phyloP scores from a whole-genome alignment of 2,329 filamentous ascomycete species.

The Nigrospora sphaerica region DNA sequence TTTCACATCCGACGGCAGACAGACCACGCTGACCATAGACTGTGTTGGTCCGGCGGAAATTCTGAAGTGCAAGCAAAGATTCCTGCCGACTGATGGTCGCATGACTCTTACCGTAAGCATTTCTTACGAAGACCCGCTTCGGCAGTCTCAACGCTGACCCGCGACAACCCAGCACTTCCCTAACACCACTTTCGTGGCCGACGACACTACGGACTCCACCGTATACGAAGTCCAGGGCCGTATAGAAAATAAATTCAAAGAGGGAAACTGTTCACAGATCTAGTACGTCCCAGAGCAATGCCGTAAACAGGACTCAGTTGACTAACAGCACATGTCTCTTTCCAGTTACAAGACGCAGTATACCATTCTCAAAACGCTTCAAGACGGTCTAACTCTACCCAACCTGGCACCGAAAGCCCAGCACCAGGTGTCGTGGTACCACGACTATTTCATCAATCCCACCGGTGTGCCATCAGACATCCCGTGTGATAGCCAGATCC shows the following conservation, averaged over 20 bases:
- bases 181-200: constrained; percentile 6
- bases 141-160: not conserved
- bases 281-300: constrained; percentile 1
- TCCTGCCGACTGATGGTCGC: constrained; percentile 4
- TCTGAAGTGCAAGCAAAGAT: constrained; percentile 6
- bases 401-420: constrained; percentile 4
- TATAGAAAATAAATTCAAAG: constrained; percentile 5
- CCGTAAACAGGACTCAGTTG: not conserved
- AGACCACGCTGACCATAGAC: constrained; percentile 4
- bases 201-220: constrained; percentile 2
- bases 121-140: not conserved
- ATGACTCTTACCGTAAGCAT: constrained; percentile 2
- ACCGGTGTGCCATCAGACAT: constrained; percentile 1
- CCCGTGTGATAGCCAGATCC: constrained; percentile 3
- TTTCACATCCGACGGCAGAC: constrained; percentile 5
- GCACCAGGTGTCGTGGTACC: constrained; percentile 6
- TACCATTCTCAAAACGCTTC: constrained; percentile 6
- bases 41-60: constrained; percentile 4
- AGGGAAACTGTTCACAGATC: constrained; percentile 6
- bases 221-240: constrained; percentile 6
- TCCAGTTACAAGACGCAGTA: constrained; percentile 7
- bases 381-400: constrained; percentile 1
- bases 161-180: constrained; percentile 5
- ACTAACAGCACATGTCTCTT: not conserved
- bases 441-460: constrained; percentile 3